These are phyloP conservation scores for Cucumis cinereus DNA, from an alignment of 306 rosid genomes.

Conservation along the genomic window DNA sequence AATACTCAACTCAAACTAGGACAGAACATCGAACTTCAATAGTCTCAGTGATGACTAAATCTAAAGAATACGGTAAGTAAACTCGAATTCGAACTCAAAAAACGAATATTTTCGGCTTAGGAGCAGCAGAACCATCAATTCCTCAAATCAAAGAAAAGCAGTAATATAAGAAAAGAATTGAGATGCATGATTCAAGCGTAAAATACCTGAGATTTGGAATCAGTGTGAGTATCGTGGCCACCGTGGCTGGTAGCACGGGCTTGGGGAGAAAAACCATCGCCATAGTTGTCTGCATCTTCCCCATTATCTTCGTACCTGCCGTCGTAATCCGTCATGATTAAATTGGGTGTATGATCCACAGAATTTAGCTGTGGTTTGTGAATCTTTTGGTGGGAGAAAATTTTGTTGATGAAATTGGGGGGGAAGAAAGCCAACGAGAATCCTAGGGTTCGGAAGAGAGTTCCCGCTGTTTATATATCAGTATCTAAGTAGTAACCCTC, in stretches of 20 bases:
- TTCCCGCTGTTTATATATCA: background rate
- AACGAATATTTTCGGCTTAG: background rate
- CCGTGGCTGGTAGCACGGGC: slow-evolving; percentile 31
- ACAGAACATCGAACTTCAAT: background rate
- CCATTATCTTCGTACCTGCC: slow-evolving; percentile 67
- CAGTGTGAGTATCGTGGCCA: slow-evolving; percentile 36
- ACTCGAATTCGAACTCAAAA: background rate
- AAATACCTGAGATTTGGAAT: slow-evolving; percentile 62
- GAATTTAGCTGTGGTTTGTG: background rate
- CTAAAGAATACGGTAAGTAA: background rate
- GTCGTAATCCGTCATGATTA: slow-evolving; percentile 62
- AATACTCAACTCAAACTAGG: background rate
- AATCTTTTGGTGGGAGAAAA: background rate
- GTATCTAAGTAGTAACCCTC: background rate
- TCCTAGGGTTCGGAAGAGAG: slow-evolving; percentile 3
- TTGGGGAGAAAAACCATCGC: slow-evolving; percentile 51
- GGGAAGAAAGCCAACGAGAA: background rate
- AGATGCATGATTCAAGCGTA: background rate
- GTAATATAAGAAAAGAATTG: background rate
- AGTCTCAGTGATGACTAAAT: background rate
- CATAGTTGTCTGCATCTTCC: slow-evolving; percentile 36
- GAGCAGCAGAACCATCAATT: background rate
- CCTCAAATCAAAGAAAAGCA: background rate
- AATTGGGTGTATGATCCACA: background rate
- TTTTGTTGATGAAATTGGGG: background rate